Evolutionary conservation across 1,139 yeast genomes (phyloP), one percentile per base, ranked within the genome.

Genomic region (Candida sanyaensis): DNA sequence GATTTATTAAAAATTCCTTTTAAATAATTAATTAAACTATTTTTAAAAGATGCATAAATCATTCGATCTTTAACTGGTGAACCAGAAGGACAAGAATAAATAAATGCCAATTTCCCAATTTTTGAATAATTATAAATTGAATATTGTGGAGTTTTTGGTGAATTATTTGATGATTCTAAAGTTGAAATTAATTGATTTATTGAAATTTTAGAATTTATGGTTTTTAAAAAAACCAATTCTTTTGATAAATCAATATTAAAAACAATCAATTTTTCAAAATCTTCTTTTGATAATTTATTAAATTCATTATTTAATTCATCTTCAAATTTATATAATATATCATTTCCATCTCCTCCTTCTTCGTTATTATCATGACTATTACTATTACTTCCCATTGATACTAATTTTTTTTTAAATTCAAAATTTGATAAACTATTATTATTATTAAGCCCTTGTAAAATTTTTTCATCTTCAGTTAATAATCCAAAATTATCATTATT

Each of bases 11-110:
- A 48, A 6, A 46, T 52, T 13, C 61, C 60, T 36, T 68, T 65
- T 56, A 89, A 73, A 49, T 78, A 76, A 43, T 72, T 75, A 33
- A 85, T 66, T 49, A 89, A 78, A 3, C 90, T 88, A 50, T 78
- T 81, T 59, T 91, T 86, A 53, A 85, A 86, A 2, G 96, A 80
- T 1, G 98, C 98, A 61, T 90, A 91, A 42, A 92, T 66, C 98
- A 93, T 93, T 57, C 98, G 80, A 48, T 91, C 96, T 65, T 86
- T 88, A 42, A 93, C 95, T 64, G 85, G 85, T 27, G 97, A 87
- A 1, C 93, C 91, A 0, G 95, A 83, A 3, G 99, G 98, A 65
- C 97, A 92, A 6, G 93, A 79, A 62, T 90, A 90, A 36, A 92
- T 81, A 63, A 93, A 90, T 31, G 78, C 80, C 43, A 62, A 60